Base-by-base conservation (phyloP, 2,329 filamentous ascomycete species). In the Ceratocystis ficicola region DNA sequence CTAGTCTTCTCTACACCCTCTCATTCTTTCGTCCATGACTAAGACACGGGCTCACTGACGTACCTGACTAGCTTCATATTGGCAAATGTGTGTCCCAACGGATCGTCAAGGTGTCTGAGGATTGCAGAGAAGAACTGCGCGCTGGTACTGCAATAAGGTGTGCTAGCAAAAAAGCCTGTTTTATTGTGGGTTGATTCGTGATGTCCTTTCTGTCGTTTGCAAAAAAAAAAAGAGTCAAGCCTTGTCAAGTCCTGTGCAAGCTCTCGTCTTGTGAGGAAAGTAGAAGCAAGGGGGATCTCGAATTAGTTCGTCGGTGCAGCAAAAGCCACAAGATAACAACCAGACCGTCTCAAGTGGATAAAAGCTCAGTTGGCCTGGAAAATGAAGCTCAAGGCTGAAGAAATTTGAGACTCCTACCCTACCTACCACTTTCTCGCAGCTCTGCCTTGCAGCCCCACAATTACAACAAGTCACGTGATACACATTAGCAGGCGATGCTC, bases 61-160 rank as follows among this genome's bases (percentile, higher is more conserved):
- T 85, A 96, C 91, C 91, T 89, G 77, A 96, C 91, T 81, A 96
- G 89, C 88, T 96, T 96, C 91, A 96, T 96, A 69, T 77, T 90
- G 81, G 69, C 76, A 72, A 71, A 68, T 57, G 12, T 36, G 55
- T n/a, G 28, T 59, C 55, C 55, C 28, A 25, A 36, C 12, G 5
- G 55, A 36, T 59, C 36, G n/a, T 20, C 28, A n/a, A 36, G 22
- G 30, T 15, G 6, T 30, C 17, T 59, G 10, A 8, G 25, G 22
- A 46, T 15, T 52, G 44, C 10, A 36, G 25, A 41, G 32, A 44
- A 57, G 46, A 55, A 28, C 5, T 17, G 22, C 17, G 30, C 25
- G 17, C 32, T 3, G 25, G 25, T 8, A 20, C 12, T 32, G 55
- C 25, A 30, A 59, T 8, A 32, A 32, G 28, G 12, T 32, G 15